Evolutionary conservation across 139 green algal species (phyloP), one percentile per base, ranked within the genome.

Genomic region (Mychonastes homosphaera): DNA sequence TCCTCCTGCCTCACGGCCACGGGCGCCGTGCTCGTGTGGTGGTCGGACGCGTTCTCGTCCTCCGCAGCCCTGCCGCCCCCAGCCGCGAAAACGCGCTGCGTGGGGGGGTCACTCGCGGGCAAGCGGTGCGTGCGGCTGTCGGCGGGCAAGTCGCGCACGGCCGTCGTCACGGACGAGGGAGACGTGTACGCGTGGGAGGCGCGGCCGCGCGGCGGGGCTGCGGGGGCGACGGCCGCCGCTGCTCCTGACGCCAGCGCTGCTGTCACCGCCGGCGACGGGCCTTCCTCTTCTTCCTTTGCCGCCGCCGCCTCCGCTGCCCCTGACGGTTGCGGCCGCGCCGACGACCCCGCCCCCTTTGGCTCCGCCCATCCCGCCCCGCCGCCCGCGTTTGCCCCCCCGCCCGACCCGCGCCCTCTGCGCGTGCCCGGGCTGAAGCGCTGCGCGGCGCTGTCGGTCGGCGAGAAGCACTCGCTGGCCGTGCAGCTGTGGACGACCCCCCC

Each of bases 381-480:
- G 32, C 8, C 19, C 39, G 23, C 19, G 34, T 27, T 8, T 19
- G 1, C 12, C 45, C 30, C n/a, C 15, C 6, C 33, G 33, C 33
- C n/a, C n/a, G n/a, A n/a, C n/a, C n/a, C n/a, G n/a, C n/a, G n/a
- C n/a, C n/a, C n/a, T n/a, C n/a, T 52, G 46, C 77, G 68, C 23
- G 74, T 94, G 47, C 63, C 80, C 19, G 80, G 82, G 0, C 41
- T 93, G 41, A 78, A 77, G 41, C 71, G 78, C 0, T 77, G 67
- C 0, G 64, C 46, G 28, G 24, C 44, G 51, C 75, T 88, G 4
- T 71, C 79, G 8, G 85, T 97, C 44, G 90, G 88, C 9, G 90
- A 97, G 59, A 92, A 91, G 65, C 90, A 97, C 74, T 85, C 79
- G 0, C 62, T 97, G 21, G 86, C 80, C 27, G 43, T 96, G 27